Evolutionary conservation across 352 stramenopile species (phyloP).

Genomic region (Plasmopara viticola): DNA sequence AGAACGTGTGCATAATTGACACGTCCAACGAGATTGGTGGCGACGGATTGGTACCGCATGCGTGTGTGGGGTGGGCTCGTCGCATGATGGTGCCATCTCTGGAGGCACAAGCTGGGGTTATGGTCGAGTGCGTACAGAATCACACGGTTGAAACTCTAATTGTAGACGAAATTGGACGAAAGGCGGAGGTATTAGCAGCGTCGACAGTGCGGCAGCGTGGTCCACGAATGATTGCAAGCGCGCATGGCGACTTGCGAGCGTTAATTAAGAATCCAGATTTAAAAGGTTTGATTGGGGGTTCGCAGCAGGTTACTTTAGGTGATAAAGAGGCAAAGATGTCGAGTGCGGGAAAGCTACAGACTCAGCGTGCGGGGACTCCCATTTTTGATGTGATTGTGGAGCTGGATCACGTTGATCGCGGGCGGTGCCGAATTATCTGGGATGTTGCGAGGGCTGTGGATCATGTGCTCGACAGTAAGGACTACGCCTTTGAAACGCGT

Average conservation of each 20-base stretch:
- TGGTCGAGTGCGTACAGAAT: conserved; percentile 89
- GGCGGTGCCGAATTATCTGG: conserved; percentile 62
- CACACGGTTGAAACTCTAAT: conserved; percentile 85
- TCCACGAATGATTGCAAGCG: conserved; percentile 77
- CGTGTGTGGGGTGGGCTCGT: conserved; percentile 56
- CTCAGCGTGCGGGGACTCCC: conserved; percentile 43
- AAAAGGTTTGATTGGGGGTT: conserved; percentile 66
- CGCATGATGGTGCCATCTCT: conserved; percentile 82
- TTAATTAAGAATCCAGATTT: conserved; percentile 84
- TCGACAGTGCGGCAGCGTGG: conserved; percentile 65
- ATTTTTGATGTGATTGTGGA: conserved; percentile 87
- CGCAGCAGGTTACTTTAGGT: conserved; percentile 60
- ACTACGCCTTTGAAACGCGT: conserved; percentile 35
- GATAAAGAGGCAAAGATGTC: conserved; percentile 35
- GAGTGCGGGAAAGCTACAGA: conserved; percentile 32
- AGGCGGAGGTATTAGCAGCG: conserved; percentile 66
- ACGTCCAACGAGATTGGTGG: conserved; percentile 89
- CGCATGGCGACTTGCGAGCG: conserved; percentile 73
- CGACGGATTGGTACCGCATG: conserved; percentile 75
- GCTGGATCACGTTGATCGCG: conserved; percentile 39
- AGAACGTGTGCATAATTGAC: conserved; percentile 86
- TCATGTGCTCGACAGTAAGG: conserved; percentile 36
- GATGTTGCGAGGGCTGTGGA: conserved; percentile 68
- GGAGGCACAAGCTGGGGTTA: conserved; percentile 59
- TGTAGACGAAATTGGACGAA: conserved; percentile 86